Base-by-base conservation (phyloP, 2,329 filamentous ascomycete genomes). In the Aspergillus sp. region DNA sequence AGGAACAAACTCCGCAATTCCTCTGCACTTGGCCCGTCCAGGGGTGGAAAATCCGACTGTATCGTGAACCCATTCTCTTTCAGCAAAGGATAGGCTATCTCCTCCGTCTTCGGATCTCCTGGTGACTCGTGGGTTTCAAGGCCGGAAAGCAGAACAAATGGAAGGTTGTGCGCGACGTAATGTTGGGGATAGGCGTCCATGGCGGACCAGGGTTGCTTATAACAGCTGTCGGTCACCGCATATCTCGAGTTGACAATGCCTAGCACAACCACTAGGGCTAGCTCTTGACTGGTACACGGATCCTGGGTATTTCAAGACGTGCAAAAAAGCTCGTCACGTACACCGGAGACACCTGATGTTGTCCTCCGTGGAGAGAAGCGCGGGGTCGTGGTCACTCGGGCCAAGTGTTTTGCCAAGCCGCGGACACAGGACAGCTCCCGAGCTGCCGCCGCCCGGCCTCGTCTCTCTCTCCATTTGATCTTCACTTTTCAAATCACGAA, bases 121-220 rank as follows among this genome's bases (percentile, higher is more conserved):
- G 77, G 79, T 23, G 28, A 11, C 49, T 62, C 69, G 8, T 65
- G 70, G 67, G 73, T 73, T 72, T 79, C 83, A 38, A 97, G 84
- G 13, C 94, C 95, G 43, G 92, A 92, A 38, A 96, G 85, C 51
- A 96, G 82, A 64, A 98, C 80, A 60, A 97, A 84, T 41, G 94
- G 94, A 70, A 96, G 84, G 79, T 95, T 96, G 79, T 95, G 93
- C 75, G 89, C 87, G 76, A 96, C 83, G 81, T 93, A 96, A 77
- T 89, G 90, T 66, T 76, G 69, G 25, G 80, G 79, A 66, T 80
- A 82, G 63, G 76, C 77, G 69, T 82, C 79, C 80, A 82, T 82
- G 71, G 72, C 72, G 76, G 71, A 73, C 71, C 69, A 67, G 62
- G 61, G 63, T 60, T 66, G 61, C 57, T 70, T 64, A 43, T 57